Evolutionary conservation across 1,284 basidiomycete genomes (phyloP).

Genomic region (Cystobasidium sp.): DNA sequence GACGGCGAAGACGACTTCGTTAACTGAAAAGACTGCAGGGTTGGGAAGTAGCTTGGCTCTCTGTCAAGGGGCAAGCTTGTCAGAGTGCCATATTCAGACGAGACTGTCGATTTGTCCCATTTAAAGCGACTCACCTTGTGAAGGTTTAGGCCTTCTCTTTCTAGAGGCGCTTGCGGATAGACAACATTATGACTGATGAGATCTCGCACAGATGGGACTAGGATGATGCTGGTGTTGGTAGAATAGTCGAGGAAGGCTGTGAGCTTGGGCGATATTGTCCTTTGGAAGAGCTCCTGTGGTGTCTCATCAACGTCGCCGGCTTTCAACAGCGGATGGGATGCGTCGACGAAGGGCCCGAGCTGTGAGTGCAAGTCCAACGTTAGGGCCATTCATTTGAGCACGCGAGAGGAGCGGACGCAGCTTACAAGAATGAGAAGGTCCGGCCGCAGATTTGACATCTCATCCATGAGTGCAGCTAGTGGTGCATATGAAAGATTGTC

Average conservation of each 20-base stretch:
- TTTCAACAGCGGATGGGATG: slow-evolving; percentile 72
- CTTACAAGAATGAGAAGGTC: slow-evolving; percentile 76
- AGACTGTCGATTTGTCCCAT: not conserved
- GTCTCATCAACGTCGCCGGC: slow-evolving; percentile 70
- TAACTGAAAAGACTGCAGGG: slow-evolving; percentile 80
- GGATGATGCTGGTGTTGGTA: slow-evolving; percentile 70
- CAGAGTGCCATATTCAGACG: not conserved
- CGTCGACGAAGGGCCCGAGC: slow-evolving; percentile 89
- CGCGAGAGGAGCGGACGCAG: not conserved
- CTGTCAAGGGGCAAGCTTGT: slow-evolving; percentile 59
- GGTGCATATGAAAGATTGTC: slow-evolving; percentile 75
- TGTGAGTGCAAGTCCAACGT: slow-evolving; percentile 55
- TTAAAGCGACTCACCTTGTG: slow-evolving; percentile 56
- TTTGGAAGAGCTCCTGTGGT: slow-evolving; percentile 72
- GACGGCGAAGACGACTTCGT: slow-evolving; percentile 77
- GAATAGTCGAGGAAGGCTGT: slow-evolving; percentile 66
- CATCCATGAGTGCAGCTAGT: slow-evolving; percentile 67
- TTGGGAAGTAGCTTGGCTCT: slow-evolving; percentile 81
- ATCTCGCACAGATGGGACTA: slow-evolving; percentile 83
- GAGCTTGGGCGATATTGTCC: slow-evolving; percentile 68
- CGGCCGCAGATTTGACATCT: slow-evolving; percentile 68
- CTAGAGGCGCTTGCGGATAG: slow-evolving; percentile 82
- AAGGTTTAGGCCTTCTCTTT: slow-evolving; percentile 58
- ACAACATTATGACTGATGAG: slow-evolving; percentile 77
- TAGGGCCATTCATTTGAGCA: not conserved